A percentile compares a stretch with the other conserved stretches of the same genome.
Conservation (phyloP, 345 rosid species). For the Raphanus raphanistrum region DNA sequence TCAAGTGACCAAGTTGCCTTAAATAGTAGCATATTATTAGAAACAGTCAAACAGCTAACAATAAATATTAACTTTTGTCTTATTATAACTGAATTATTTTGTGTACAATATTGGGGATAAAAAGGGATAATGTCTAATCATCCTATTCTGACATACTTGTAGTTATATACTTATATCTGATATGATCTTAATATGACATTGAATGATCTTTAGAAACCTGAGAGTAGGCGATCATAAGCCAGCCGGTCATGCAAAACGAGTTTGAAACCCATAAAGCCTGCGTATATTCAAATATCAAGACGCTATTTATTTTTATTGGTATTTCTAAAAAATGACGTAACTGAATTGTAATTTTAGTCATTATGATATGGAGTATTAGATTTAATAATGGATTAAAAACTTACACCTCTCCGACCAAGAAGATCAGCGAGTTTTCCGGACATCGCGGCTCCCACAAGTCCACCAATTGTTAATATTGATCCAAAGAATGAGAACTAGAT, state of each 20-base stretch:
- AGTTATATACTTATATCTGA: too few species aligned
- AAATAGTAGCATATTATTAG: not conserved
- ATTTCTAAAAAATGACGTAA: not conserved
- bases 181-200: not conserved
- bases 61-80: not conserved
- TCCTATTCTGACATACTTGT: too few species aligned
- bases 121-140: too few species aligned
- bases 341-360: not conserved
- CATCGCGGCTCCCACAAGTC: constrained; percentile 75
- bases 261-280: constrained; percentile 50
- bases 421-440: constrained; percentile 77
- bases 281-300: not conserved
- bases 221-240: constrained; percentile 53
- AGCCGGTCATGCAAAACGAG: constrained; percentile 45
- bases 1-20: constrained; percentile 66
- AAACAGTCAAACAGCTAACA: not conserved
- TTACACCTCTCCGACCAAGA: constrained; percentile 73
- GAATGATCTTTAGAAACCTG: constrained; percentile 40
- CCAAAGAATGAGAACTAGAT: constrained; percentile 83
- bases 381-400: constrained; percentile 21
- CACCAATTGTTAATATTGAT: constrained; percentile 78
- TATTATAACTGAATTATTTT: not conserved
- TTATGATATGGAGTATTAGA: not conserved
- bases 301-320: not conserved
- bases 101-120: not conserved